Evolutionary conservation across 1,139 yeast genomes (phyloP), one percentile per base, ranked within the genome.

Genomic region (Magnusiomyces sp.): DNA sequence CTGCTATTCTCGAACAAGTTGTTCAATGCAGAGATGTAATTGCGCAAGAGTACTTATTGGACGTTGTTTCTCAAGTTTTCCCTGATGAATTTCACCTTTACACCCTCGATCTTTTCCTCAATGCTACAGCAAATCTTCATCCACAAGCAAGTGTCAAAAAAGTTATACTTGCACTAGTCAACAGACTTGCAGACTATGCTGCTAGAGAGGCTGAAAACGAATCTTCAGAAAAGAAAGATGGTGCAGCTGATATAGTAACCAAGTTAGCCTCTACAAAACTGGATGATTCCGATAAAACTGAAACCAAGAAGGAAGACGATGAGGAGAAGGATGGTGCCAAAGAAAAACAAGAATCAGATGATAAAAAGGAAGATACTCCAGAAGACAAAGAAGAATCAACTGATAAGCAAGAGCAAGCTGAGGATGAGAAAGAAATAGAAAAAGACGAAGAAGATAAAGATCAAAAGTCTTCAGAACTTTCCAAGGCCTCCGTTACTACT

Each of bases 21-120:
- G 81, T 90, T 13, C 96, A 90, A 64, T 94, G 97, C 65, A 76
- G 87, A 54, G 98, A 92, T 63, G 83, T 81, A 40, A 76, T 92
- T 55, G 97, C 98, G 2, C 98, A 92, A 66, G 88, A 83, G 59
- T 94, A 92, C 62, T 70, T 92, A 52, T 72, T 90, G 51, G 98
- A 94, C 62, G 96, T 90, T 11, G 75, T 87, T 52, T 84, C 90
- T 51, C 97, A 90, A 64, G 94, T 90, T 1, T 92, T 94, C 69
- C 97, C 98, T 0, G 97, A 88, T 59, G 87, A 85, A 56, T 90
- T 84, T 67, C 98, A 92, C 62, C 71, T 89, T 55, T 75, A 76
- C 29, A 87, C 97, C 0, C 71, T 92, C 57, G 80, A 80, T 49
- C 70, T 72, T 39, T 77, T 88, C 56, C 73, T 92, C 57, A 77